Percentiles rank a stretch among this genome's conserved stretches.
Conservation (phyloP, 129 eudicot species). For the Pittosporum tobira region DNA sequence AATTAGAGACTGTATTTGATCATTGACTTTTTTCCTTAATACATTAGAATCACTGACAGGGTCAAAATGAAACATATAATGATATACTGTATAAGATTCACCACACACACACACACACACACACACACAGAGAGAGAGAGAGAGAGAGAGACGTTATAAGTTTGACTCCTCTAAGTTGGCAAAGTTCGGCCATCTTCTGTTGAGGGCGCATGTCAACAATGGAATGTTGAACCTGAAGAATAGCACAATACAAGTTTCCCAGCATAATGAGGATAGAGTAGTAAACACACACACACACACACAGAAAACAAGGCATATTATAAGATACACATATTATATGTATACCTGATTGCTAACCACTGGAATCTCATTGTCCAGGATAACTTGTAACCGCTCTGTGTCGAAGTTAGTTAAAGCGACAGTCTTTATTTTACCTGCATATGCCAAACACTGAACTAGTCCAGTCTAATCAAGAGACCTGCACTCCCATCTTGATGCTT, state of each 20-base stretch:
- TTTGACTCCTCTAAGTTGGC: constrained; percentile 89
- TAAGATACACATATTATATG: neutral
- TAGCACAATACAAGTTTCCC: neutral
- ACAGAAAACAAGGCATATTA: no score
- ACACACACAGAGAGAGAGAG: no score
- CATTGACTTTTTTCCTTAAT: no score
- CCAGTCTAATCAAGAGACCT: constrained; percentile 17
- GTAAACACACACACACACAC: no score
- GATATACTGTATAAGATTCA: no score
- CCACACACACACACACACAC: neutral
- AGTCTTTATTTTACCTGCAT: constrained; percentile 96
- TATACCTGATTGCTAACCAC: constrained; percentile 91
- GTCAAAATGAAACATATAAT: no score
- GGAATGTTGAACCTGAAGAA: constrained; percentile 92
- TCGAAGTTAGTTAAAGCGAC: constrained; percentile 97
- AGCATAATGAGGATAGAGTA: no score
- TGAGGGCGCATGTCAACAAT: constrained; percentile 99
- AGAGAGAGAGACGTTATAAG: constrained; percentile 93
- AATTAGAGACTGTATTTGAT: no score
- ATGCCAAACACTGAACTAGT: constrained; percentile 26
- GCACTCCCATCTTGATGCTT: neutral
- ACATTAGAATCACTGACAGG: no score
- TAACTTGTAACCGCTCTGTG: constrained; percentile 67
- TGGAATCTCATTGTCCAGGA: constrained; percentile 90
- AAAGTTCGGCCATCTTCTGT: constrained; percentile 96